A percentile compares a stretch with the other conserved stretches of the same genome.
Conservation (phyloP, 1,139 yeast species). For the Yamadazyma dushanensis region DNA sequence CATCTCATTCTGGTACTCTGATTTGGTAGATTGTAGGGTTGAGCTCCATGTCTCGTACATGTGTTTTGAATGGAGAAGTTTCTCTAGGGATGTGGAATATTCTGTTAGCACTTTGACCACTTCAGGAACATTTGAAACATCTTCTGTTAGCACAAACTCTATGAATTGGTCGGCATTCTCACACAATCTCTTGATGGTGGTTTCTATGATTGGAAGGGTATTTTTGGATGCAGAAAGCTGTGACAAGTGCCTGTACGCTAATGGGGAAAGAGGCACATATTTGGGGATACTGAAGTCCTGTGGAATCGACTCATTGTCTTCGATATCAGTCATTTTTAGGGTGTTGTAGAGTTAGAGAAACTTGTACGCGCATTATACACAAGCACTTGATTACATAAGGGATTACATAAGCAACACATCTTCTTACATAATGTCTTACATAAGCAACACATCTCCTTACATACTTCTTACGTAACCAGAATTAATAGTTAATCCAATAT, state of each 20-base stretch:
- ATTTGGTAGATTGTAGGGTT: slow-evolving; percentile 3
- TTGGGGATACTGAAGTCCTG: slow-evolving; percentile 6
- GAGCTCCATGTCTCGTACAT: slow-evolving; percentile 11
- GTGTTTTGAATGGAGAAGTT: slow-evolving; percentile 4
- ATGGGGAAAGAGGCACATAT: slow-evolving; percentile 5
- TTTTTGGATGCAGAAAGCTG: slow-evolving; percentile 9
- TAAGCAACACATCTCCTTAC: too few relatives aligned
- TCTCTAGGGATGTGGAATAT: slow-evolving; percentile 4
- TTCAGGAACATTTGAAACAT: slow-evolving; percentile 6
- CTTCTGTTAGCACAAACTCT: slow-evolving; percentile 13
- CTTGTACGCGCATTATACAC: too few relatives aligned
- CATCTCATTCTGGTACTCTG: slow-evolving; percentile 7
- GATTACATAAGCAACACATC: too few relatives aligned
- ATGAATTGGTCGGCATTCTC: slow-evolving; percentile 12
- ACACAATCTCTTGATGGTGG: slow-evolving; percentile 6
- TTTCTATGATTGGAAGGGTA: background rate
- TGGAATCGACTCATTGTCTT: slow-evolving; percentile 4
- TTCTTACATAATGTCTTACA: too few relatives aligned
- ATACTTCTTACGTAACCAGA: background rate
- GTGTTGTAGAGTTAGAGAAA: too few relatives aligned
- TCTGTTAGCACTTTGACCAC: slow-evolving; percentile 6
- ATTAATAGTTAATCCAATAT: background rate
- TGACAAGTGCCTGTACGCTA: background rate
- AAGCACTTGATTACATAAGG: too few relatives aligned
- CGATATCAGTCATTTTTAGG: background rate